Conservation (phyloP, 306 rosid genomes). For the Morella rubra region DNA sequence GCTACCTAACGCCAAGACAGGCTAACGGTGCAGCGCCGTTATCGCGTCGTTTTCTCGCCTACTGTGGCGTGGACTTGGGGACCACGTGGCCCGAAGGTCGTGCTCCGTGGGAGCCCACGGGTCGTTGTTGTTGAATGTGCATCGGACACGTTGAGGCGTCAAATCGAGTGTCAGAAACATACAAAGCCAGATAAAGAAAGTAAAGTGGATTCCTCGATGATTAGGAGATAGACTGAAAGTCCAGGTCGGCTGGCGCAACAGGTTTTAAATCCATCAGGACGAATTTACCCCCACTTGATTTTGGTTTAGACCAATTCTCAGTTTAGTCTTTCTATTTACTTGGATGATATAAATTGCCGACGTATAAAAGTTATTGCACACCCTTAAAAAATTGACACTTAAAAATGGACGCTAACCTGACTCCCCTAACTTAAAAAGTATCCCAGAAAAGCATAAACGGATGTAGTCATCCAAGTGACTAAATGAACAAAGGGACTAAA, state of each 20-base stretch:
- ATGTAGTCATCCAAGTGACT: too few species aligned
- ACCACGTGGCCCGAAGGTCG: slow-evolving; percentile 16
- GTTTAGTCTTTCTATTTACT: too few species aligned
- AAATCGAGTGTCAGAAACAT: slow-evolving; percentile 13
- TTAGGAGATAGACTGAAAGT: neutral
- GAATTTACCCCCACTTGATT: neutral
- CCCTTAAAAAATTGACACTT: too few species aligned
- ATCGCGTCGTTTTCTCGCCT: neutral
- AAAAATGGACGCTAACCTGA: too few species aligned
- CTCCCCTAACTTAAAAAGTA: too few species aligned
- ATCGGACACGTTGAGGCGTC: slow-evolving; percentile 25
- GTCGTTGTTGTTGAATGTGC: neutral
- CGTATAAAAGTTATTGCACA: too few species aligned
- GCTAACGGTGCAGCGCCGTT: neutral
- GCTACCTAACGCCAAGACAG: slow-evolving; percentile 16
- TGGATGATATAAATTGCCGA: too few species aligned
- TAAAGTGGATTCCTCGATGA: neutral
- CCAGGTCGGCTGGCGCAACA: neutral
- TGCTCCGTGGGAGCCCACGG: slow-evolving; percentile 3
- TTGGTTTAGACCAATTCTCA: too few species aligned
- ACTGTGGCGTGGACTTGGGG: neutral
- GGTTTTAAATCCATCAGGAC: neutral
- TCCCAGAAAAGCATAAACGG: too few species aligned
- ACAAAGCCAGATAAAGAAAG: neutral
- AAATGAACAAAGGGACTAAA: too few species aligned